Evolutionary conservation across 2,329 filamentous ascomycete genomes (phyloP), one percentile per base, ranked within the genome.

Genomic region (Ophiostoma angusticollis): DNA sequence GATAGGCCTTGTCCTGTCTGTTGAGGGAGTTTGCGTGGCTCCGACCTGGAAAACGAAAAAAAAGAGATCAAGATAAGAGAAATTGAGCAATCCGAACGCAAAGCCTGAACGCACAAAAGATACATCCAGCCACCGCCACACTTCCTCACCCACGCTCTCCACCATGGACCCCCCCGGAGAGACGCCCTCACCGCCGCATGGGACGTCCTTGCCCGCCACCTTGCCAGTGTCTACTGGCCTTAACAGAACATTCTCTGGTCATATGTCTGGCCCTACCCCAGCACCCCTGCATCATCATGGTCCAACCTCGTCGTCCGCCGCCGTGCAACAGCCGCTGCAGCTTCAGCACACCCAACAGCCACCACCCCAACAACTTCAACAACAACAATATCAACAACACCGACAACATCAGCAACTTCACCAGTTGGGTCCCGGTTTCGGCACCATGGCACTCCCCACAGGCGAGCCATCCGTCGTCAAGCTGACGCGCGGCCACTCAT

Each of bases 401-500:
- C 13, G 34, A 19, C 23, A 19, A 18, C 25, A 13, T 22, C 29
- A 23, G 19, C 14, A 9, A 12, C 30, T 24, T 23, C 31, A 16
- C n/a, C n/a, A n/a, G n/a, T 12, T 24, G 23, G 23, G 23, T 12
- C 23, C 23, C 7, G 23, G 7, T 24, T 12, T 24, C 6, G 6
- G 7, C 23, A 12, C 23, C 23, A 24, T 24, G 23, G 23, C 23
- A 18, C n/a, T 35, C 12, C 31, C 37, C 6, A 30, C 32, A 39
- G 43, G 51, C 44, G 67, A 71, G 43, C 52, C 61, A 38, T 60
- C 63, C 28, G 57, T 60, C 40, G 55, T 70, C 48, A 75, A 75
- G 55, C 57, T 75, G 48, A 74, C 70, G 28, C 64, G 72, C 35
- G 71, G 71, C 42, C 71, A 72, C 45, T 74, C 70, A 44, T 89